Evolutionary conservation across 306 rosid species (phyloP).

Genomic region (Arachis stenosperma): DNA sequence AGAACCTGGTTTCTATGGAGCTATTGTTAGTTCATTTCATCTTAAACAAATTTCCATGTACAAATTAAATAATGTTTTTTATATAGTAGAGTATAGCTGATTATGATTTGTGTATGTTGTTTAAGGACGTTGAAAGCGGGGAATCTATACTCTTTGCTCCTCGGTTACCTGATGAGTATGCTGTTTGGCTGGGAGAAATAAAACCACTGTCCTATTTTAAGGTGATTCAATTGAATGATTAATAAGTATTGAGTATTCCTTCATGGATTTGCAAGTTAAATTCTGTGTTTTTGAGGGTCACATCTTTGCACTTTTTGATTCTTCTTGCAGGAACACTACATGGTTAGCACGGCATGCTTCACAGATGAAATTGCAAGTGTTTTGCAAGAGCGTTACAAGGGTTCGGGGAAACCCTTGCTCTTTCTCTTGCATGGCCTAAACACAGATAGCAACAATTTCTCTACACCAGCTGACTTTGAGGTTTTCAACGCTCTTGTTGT

Average conservation of each 20-base stretch:
- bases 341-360: slow-evolving; percentile 52
- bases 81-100: background rate
- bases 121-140: slow-evolving; percentile 76
- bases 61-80: background rate
- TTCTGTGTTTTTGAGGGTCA: slow-evolving; percentile 35
- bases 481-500: slow-evolving; percentile 42
- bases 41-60: background rate
- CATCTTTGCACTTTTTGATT: slow-evolving; percentile 11
- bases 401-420: slow-evolving; percentile 61
- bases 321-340: slow-evolving; percentile 71
- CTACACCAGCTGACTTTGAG: slow-evolving; percentile 81
- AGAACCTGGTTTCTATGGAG: slow-evolving; percentile 91
- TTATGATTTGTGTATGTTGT: slow-evolving; percentile 19
- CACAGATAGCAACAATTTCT: slow-evolving; percentile 72
- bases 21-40: slow-evolving; percentile 62
- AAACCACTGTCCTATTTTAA: slow-evolving; percentile 59
- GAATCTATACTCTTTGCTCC: slow-evolving; percentile 76
- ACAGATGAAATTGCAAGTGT: slow-evolving; percentile 60
- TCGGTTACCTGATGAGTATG: slow-evolving; percentile 79
- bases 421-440: slow-evolving; percentile 85
- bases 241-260: slow-evolving; percentile 8
- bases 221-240: slow-evolving; percentile 45
- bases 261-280: background rate
- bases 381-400: slow-evolving; percentile 57
- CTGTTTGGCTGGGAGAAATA: slow-evolving; percentile 91